A percentile compares a stretch with the other conserved stretches of the same genome.
Evolutionary conservation across 352 stramenopile genomes (phyloP).

Genomic region (Globisporangium recalcitrans): DNA sequence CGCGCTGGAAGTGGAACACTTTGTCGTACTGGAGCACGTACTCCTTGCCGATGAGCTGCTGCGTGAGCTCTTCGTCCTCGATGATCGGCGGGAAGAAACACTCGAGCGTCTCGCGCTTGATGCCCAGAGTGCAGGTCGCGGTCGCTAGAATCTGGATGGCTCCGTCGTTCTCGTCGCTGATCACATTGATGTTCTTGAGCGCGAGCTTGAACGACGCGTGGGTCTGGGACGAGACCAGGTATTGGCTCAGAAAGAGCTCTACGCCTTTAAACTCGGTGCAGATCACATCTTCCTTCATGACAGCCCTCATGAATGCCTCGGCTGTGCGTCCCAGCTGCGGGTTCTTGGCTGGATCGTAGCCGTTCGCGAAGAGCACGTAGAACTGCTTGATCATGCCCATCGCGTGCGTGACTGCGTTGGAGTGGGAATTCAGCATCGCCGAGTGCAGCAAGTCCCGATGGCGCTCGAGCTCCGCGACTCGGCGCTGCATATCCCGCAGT

Average conservation of each 20-base stretch:
- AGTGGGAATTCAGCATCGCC: conserved; percentile 23
- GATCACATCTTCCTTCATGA: conserved; percentile 38
- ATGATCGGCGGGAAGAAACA: conserved; percentile 48
- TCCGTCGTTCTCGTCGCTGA: conserved; percentile 21
- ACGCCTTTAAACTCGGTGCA: conserved; percentile 57
- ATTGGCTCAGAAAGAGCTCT: conserved; percentile 44
- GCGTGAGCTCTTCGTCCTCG: conserved; percentile 41
- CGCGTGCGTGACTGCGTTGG: conserved; percentile 29
- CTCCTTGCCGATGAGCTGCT: conserved; percentile 51
- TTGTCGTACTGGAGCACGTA: conserved; percentile 68
- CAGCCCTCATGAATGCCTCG: conserved; percentile 30
- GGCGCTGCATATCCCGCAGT: conserved; percentile 25
- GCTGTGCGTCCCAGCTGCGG: conserved; percentile 20
- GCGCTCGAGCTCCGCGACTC: conserved; percentile 32
- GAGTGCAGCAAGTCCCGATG: conserved; percentile 34
- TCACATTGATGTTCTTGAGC: conserved; percentile 20
- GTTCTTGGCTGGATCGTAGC: conserved; percentile 23
- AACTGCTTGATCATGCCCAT: conserved; percentile 32
- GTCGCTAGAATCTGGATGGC: conserved; percentile 39
- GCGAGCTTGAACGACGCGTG: conserved; percentile 30
- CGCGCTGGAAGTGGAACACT: conserved; percentile 53
- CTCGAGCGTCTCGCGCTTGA: conserved; percentile 40
- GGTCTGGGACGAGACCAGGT: conserved; percentile 26
- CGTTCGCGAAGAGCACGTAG: conserved; percentile 39
- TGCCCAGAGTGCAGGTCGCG: conserved; percentile 31